These are phyloP conservation scores for Penicillium expansum DNA, from an alignment of 2,329 filamentous ascomycete genomes.

Conservation along the genomic window DNA sequence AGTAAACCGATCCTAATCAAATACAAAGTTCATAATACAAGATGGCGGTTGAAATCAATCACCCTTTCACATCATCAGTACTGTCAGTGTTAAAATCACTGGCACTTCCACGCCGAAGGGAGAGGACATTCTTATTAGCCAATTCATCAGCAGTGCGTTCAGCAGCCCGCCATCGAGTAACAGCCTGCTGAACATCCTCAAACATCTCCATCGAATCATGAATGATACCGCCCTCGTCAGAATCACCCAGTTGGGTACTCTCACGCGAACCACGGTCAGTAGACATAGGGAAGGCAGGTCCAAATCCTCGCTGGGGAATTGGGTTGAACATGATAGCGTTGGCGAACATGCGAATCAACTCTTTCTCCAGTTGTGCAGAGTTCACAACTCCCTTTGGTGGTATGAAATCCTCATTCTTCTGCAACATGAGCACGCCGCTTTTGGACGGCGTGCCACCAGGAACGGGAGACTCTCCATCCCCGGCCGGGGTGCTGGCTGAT, in stretches of 20 bases:
- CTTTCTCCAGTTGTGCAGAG: constrained; percentile 84
- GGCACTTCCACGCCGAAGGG: constrained; percentile 37
- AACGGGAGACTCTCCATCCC: constrained; percentile 53
- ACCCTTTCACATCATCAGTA: constrained; percentile 36
- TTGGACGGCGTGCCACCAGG: constrained; percentile 39
- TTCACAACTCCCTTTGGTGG: constrained; percentile 91
- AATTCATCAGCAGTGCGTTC: constrained; percentile 51
- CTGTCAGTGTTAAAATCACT: constrained; percentile 40
- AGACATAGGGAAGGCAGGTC: constrained; percentile 56
- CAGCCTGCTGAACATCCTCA: constrained; percentile 74
- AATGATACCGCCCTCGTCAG: constrained; percentile 82
- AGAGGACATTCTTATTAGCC: constrained; percentile 37
- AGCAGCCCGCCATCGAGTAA: constrained; percentile 72
- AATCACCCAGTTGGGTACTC: constrained; percentile 58
- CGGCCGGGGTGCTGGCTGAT: constrained; percentile 66
- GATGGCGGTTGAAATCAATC: neutral
- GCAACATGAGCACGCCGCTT: constrained; percentile 42
- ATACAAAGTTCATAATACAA: constrained; percentile 22
- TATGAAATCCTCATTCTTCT: constrained; percentile 70
- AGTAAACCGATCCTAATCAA: constrained; percentile 16
- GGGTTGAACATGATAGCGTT: constrained; percentile 99
- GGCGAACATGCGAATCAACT: constrained; percentile 93
- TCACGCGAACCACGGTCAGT: constrained; percentile 40
- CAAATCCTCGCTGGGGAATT: constrained; percentile 70
- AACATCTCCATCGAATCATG: constrained; percentile 89